Conservation (phyloP, 2,329 filamentous ascomycete species). For the Laburnicola sp. region DNA sequence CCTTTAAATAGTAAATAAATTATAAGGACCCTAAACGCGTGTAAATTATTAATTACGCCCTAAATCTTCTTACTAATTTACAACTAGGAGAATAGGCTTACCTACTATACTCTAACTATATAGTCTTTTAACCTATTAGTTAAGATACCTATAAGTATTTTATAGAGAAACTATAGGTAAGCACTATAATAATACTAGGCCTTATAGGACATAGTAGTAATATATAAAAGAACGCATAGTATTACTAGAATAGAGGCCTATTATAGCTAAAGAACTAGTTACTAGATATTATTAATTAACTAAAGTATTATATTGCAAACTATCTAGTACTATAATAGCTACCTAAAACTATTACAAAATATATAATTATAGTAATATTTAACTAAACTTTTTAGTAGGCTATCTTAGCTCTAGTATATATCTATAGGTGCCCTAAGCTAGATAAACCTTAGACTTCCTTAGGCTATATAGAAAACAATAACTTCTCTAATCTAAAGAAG, state of each 20-base stretch:
- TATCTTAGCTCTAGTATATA: neutral
- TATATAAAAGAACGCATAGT: neutral
- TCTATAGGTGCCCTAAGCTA: neutral
- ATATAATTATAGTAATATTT: neutral
- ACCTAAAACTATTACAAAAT: neutral
- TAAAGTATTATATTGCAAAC: neutral
- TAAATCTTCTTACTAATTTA: too few relatives aligned
- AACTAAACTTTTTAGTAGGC: neutral
- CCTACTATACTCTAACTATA: too few relatives aligned
- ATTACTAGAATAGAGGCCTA: neutral
- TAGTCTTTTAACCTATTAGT: too few relatives aligned
- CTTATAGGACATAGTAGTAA: neutral
- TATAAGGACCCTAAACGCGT: too few relatives aligned
- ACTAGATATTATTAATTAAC: neutral
- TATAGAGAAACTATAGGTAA: too few relatives aligned
- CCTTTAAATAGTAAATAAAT: too few relatives aligned
- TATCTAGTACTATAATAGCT: neutral
- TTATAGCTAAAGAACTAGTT: neutral
- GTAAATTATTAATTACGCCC: too few relatives aligned
- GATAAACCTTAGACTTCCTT: neutral
- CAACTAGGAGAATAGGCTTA: too few relatives aligned
- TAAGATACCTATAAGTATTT: too few relatives aligned
- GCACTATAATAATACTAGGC: too few relatives aligned
- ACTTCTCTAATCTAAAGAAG: too few relatives aligned
- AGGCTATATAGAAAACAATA: too few relatives aligned